Evolutionary conservation across 1,284 basidiomycete species (phyloP).

Genomic region (Thecaphora thlaspeos): DNA sequence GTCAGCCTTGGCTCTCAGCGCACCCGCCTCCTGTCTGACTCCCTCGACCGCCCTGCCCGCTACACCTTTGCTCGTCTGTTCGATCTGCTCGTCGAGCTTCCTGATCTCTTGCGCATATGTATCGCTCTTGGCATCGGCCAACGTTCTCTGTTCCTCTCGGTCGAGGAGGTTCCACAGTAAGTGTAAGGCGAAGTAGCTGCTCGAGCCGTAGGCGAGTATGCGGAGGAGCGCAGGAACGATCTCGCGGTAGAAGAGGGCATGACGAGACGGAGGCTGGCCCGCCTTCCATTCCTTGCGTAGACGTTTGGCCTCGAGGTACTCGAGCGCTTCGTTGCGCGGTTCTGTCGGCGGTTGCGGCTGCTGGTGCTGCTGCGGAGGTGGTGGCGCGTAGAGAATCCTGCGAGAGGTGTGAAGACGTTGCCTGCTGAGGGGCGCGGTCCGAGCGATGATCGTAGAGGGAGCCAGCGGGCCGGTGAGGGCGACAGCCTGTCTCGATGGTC

Average conservation of each 20-base stretch:
- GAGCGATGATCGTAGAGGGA: too few relatives aligned
- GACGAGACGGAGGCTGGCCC: slow-evolving; percentile 20
- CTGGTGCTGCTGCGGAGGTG: too few relatives aligned
- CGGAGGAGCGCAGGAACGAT: slow-evolving; percentile 48
- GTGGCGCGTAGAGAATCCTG: too few relatives aligned
- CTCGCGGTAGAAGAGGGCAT: slow-evolving; percentile 46
- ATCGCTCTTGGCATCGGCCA: slow-evolving; percentile 23
- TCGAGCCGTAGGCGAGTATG: slow-evolving; percentile 52
- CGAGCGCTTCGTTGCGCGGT: slow-evolving; percentile 26
- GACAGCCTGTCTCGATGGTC: too few relatives aligned
- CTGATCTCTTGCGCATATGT: slow-evolving; percentile 25
- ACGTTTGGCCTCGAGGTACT: slow-evolving; percentile 26
- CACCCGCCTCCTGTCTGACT: too few relatives aligned
- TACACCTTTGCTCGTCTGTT: background rate
- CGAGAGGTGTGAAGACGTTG: too few relatives aligned
- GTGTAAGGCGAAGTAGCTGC: slow-evolving; percentile 52
- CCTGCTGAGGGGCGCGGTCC: too few relatives aligned
- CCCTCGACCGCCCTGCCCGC: too few relatives aligned
- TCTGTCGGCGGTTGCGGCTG: slow-evolving; percentile 1
- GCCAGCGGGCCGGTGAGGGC: too few relatives aligned
- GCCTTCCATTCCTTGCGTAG: slow-evolving; percentile 10
- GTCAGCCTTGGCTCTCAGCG: too few relatives aligned
- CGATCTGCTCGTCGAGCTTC: slow-evolving; percentile 14
- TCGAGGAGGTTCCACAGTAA: slow-evolving; percentile 47
- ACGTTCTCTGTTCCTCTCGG: slow-evolving; percentile 31